Base-by-base conservation (phyloP, 345 rosid genomes). In the Raphanus sativus region DNA sequence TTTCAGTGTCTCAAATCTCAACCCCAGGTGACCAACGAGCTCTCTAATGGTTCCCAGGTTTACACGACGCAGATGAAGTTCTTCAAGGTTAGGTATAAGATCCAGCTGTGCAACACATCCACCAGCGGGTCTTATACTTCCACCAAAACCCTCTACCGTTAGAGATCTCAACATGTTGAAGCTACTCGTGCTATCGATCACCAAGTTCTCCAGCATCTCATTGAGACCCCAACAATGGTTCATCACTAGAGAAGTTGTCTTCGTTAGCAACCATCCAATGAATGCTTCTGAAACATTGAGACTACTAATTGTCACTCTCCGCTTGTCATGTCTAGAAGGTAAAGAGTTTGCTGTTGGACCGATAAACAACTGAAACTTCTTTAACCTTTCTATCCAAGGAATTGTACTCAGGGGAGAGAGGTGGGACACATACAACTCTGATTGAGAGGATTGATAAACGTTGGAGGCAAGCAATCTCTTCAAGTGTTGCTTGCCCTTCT, bases 401-500 rank as follows among this genome's bases (percentile, higher is more conserved):
- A 62, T 65, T 59, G 77, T 65, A 45, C 42, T 80, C 77, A 21
- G 77, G 59, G 66, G 81, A 69, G 8, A 74, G 81, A 74, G n/a
- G 58, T 36, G 83, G 79, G 34, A 74, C 70, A 15, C 73, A 50
- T 16, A 70, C 75, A 5, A 83, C 67, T 42, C 82, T 77, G 63
- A 74, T 65, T 61, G 65, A 70, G 30, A 80, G 69, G 68, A 74
- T 17, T 0, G 34, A 38, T 54, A 80, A 69, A 28, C 28, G 70
- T 45, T 56, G 38, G 34, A 52, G 58, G 24, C 58, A 16, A 1
- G 58, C 58, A 52, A 52, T 15, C 58, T 66, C 86, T 21, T 77
- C 73, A n/a, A 83, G 69, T 33, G 69, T 67, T 65, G 80, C 78
- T 67, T 77, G 76, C 16, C 82, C 77, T 17, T 77, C 63, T 52